Percentiles rank a stretch among this genome's conserved stretches.
Conservation (phyloP, 1,139 yeast species). For the Suhomyces panamericanus region DNA sequence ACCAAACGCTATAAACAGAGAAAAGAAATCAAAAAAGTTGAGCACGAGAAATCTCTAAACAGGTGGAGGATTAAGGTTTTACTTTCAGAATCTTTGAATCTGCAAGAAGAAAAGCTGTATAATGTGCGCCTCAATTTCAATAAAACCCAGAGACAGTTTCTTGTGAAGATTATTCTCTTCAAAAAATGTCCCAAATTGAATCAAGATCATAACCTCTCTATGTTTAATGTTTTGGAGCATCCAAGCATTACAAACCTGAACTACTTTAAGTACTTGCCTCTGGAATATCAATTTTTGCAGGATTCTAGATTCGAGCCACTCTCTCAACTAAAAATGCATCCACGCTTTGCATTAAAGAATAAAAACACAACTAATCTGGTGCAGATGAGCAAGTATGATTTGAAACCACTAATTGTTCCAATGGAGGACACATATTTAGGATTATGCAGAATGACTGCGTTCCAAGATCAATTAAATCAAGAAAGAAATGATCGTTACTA, state of each 20-base stretch:
- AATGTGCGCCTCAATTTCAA: background rate
- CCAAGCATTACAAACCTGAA: background rate
- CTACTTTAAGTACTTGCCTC: background rate
- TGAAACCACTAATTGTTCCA: background rate
- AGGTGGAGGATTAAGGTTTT: background rate
- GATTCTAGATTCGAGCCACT: constrained; percentile 3
- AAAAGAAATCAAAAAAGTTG: background rate
- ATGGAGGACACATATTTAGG: background rate
- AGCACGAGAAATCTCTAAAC: background rate
- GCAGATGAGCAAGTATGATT: background rate
- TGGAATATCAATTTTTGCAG: constrained; percentile 2
- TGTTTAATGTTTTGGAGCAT: background rate
- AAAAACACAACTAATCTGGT: background rate
- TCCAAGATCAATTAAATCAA: background rate
- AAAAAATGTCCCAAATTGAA: background rate
- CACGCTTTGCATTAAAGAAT: background rate
- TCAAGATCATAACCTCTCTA: background rate
- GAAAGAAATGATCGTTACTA: constrained; percentile 21
- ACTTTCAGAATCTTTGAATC: background rate
- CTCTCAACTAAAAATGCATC: constrained; percentile 1
- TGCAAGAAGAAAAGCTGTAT: too few species aligned
- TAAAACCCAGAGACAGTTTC: background rate
- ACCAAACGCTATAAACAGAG: background rate
- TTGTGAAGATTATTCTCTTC: background rate
- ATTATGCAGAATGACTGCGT: background rate